phyloP scores from a whole-genome alignment of 2,329 filamentous ascomycete genomes.

The Alternaria sp. region DNA sequence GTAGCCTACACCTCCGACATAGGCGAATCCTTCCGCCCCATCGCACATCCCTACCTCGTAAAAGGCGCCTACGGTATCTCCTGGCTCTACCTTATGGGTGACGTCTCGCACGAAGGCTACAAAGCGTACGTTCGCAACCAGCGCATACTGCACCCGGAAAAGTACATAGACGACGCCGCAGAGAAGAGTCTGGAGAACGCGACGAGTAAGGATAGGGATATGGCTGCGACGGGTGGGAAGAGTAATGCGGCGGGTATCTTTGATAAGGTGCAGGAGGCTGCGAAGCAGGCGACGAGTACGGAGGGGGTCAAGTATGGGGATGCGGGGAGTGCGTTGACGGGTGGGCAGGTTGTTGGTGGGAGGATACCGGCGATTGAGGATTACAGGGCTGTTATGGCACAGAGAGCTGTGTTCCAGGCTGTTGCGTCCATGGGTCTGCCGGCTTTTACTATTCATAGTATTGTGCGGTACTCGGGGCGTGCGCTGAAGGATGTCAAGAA shows the following conservation, averaged over 20 bases:
- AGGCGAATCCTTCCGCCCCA: slow-evolving; percentile 91
- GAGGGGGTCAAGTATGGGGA: slow-evolving; percentile 31
- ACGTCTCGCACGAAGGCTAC: slow-evolving; percentile 92
- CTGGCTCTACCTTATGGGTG: slow-evolving; percentile 90
- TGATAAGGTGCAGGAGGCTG: slow-evolving; percentile 31
- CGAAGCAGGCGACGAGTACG: slow-evolving; percentile 25
- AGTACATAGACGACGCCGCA: slow-evolving; percentile 37
- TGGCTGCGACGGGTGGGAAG: slow-evolving; percentile 40
- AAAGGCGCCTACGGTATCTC: slow-evolving; percentile 85
- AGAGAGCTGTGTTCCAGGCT: slow-evolving; percentile 88
- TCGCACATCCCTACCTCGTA: slow-evolving; percentile 85
- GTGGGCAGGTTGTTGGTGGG: slow-evolving; percentile 41
- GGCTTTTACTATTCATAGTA: slow-evolving; percentile 90
- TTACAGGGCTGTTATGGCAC: slow-evolving; percentile 87
- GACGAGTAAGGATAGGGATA: slow-evolving; percentile 10
- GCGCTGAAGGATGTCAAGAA: slow-evolving; percentile 87
- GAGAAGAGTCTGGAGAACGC: slow-evolving; percentile 41
- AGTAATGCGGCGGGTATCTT: slow-evolving; percentile 14
- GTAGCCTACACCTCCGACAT: slow-evolving; percentile 97
- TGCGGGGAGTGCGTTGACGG: slow-evolving; percentile 25
- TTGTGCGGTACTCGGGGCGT: slow-evolving; percentile 85
- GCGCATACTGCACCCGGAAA: slow-evolving; percentile 70
- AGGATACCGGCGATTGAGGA: slow-evolving; percentile 80
- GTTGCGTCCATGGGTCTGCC: slow-evolving; percentile 88
- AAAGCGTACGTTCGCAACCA: slow-evolving; percentile 92